These are phyloP conservation scores for Phyllosticta citrichinensis DNA, from an alignment of 2,329 filamentous ascomycete genomes.

Conservation along the genomic window DNA sequence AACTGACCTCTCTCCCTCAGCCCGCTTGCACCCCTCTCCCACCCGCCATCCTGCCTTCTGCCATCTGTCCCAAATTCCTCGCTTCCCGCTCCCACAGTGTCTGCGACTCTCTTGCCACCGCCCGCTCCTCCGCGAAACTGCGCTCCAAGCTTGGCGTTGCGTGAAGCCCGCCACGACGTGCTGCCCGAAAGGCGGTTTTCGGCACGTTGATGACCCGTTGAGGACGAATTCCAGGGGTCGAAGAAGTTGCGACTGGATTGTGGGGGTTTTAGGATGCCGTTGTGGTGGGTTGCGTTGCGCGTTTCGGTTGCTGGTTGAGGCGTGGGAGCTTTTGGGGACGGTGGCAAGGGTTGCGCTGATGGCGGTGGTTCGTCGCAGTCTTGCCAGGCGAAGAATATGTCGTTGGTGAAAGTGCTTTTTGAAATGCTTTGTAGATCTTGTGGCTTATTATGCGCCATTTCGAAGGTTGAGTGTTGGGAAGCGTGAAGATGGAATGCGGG, in stretches of 20 bases:
- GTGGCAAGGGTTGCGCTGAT: slow-evolving; percentile 8
- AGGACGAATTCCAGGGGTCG: slow-evolving; percentile 63
- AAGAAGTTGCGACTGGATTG: slow-evolving; percentile 32
- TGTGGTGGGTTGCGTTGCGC: not conserved
- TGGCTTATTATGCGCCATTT: not conserved
- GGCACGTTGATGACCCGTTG: slow-evolving; percentile 69
- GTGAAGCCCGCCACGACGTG: slow-evolving; percentile 61
- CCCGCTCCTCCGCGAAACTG: slow-evolving; percentile 55
- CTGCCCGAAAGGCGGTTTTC: slow-evolving; percentile 54
- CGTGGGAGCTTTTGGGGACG: not conserved
- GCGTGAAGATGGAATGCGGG: not conserved
- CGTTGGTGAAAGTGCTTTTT: not conserved
- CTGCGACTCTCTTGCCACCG: slow-evolving; percentile 47
- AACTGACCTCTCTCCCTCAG: slow-evolving; percentile 39
- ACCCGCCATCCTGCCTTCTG: slow-evolving; percentile 43
- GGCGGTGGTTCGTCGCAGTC: slow-evolving; percentile 2
- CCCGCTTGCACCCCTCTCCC: slow-evolving; percentile 37
- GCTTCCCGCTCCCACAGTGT: slow-evolving; percentile 56
- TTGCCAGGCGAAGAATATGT: not conserved
- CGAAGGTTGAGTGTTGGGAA: not conserved
- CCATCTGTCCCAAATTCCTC: slow-evolving; percentile 43
- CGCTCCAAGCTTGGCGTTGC: slow-evolving; percentile 56
- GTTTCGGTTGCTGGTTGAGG: not conserved
- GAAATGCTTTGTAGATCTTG: not conserved
- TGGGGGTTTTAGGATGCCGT: slow-evolving; percentile 8